Evolutionary conservation across 2,329 filamentous ascomycete genomes (phyloP).

Genomic region (Colletotrichum karsti): DNA sequence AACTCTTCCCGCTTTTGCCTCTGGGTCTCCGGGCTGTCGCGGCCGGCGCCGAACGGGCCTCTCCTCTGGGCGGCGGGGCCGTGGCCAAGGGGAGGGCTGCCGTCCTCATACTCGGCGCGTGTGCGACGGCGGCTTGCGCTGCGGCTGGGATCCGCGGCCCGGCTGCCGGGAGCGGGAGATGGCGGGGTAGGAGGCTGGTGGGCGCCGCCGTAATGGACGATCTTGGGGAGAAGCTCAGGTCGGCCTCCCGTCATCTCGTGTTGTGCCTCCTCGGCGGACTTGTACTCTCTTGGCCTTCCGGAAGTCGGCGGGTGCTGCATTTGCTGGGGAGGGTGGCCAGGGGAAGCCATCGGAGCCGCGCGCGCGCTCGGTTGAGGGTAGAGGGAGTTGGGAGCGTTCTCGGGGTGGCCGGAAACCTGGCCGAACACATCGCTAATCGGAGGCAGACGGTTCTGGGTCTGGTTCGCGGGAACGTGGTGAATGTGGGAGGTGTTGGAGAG

Average conservation of each 20-base stretch:
- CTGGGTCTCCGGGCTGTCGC: constrained; percentile 85
- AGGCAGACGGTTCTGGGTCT: constrained; percentile 91
- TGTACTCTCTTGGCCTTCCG: constrained; percentile 82
- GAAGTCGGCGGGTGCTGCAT: constrained; percentile 58
- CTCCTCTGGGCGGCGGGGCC: constrained; percentile 69
- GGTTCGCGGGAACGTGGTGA: constrained; percentile 86
- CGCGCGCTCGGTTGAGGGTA: constrained; percentile 70
- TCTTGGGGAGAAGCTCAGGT: constrained; percentile 88
- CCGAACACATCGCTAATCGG: constrained; percentile 96
- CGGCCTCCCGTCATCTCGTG: constrained; percentile 90
- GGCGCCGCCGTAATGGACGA: constrained; percentile 88
- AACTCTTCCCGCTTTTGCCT: constrained; percentile 94
- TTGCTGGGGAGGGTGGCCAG: constrained; percentile 71
- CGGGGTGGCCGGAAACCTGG: constrained; percentile 72
- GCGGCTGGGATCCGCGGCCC: constrained; percentile 58
- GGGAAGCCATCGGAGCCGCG: constrained; percentile 73
- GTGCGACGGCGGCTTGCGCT: constrained; percentile 77
- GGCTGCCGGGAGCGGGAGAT: constrained; percentile 71
- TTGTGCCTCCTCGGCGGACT: constrained; percentile 95
- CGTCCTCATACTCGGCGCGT: constrained; percentile 92
- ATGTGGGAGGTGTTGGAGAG: constrained; percentile 88
- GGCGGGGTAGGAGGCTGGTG: constrained; percentile 94
- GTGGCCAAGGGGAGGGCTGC: constrained; percentile 83
- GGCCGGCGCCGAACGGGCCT: constrained; percentile 81
- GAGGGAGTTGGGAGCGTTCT: constrained; percentile 59